Evolutionary conservation across 139 green algal genomes (phyloP), one percentile per base, ranked within the genome.

Genomic region (Pleodorina starrii): DNA sequence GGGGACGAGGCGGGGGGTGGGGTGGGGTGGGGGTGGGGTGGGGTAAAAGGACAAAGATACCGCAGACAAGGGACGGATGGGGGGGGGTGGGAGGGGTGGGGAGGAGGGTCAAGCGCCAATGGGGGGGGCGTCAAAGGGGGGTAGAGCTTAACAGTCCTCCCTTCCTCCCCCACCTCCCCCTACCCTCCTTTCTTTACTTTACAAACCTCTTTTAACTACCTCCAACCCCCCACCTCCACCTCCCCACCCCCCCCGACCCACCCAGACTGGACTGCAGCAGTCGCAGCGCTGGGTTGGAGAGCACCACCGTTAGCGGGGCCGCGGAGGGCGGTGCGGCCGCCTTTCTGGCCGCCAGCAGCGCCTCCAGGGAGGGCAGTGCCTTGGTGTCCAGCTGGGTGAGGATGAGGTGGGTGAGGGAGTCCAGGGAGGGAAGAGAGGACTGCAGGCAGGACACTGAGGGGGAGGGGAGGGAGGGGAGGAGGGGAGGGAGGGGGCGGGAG

Each of bases 301-400:
- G 92, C 21, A 95, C 88, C 63, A 99, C 75, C 87, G 96, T 81
- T 60, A 98, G 86, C 38, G 43, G 71, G 29, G 54, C 9, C 32
- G 27, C 74, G 9, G 74, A 42, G 9, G 74, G 44, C 11, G 27
- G 43, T 29, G 50, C 74, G 1, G 29, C 78, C n/a, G 78, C 48
- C 46, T 60, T 73, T 4, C 29, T 72, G 68, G 43, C 90, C 21
- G 48, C 51, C 84, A 99, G 91, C 89, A 99, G 69, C 25, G 79
- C 50, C 60, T 92, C 92, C 42, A 99, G 89, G 6, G 94, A 93
- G 11, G 94, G 85, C 46, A 98, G 88, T 40, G 73, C 27, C 72
- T 98, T 97, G 59, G 97, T 97, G 59, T 93, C 96, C 69, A 99
- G 76, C 59, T 98, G 96, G 5, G 95, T 97, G 38, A 99, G 91